Evolutionary conservation across 1,139 yeast genomes (phyloP).

Genomic region (Geotrichum aggregatum): DNA sequence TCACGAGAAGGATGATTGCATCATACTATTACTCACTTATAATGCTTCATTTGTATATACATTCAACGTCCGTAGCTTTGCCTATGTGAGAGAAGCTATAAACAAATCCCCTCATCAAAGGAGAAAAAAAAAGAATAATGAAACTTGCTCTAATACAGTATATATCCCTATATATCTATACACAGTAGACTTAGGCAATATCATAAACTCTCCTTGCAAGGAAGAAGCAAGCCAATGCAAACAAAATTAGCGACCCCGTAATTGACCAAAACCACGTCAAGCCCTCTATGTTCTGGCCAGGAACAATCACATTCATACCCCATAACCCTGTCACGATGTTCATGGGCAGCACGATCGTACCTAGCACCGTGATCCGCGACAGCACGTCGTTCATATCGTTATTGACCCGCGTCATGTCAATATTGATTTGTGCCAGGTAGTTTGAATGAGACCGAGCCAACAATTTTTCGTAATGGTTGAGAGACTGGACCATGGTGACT

Average conservation of each 20-base stretch:
- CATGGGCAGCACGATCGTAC: conserved; percentile 91
- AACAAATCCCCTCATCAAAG: too few species aligned
- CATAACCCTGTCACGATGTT: conserved; percentile 93
- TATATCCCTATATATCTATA: too few species aligned
- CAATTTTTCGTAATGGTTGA: conserved; percentile 89
- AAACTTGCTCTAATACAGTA: too few species aligned
- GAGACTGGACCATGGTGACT: conserved; percentile 90
- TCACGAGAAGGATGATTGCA: too few species aligned
- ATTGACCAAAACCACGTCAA: conserved; percentile 71
- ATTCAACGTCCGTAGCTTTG: too few species aligned
- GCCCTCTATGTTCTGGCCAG: conserved; percentile 72
- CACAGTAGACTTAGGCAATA: conserved; percentile 27
- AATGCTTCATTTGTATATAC: too few species aligned
- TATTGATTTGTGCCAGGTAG: conserved; percentile 91
- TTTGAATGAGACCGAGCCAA: conserved; percentile 91
- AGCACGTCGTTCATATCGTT: conserved; percentile 94
- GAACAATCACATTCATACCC: conserved; percentile 98
- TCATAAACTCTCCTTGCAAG: conserved; percentile 33
- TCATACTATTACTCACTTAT: too few species aligned
- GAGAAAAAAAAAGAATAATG: too few species aligned
- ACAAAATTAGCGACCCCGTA: conserved; percentile 31
- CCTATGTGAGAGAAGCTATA: too few species aligned
- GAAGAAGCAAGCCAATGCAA: conserved; percentile 37
- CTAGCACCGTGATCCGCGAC: conserved; percentile 87
- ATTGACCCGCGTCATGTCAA: conserved; percentile 96